A percentile compares a stretch with the other conserved stretches of the same genome.
Conservation (phyloP, 768 basidiomycete genomes). For the Lenzites betulinus region DNA sequence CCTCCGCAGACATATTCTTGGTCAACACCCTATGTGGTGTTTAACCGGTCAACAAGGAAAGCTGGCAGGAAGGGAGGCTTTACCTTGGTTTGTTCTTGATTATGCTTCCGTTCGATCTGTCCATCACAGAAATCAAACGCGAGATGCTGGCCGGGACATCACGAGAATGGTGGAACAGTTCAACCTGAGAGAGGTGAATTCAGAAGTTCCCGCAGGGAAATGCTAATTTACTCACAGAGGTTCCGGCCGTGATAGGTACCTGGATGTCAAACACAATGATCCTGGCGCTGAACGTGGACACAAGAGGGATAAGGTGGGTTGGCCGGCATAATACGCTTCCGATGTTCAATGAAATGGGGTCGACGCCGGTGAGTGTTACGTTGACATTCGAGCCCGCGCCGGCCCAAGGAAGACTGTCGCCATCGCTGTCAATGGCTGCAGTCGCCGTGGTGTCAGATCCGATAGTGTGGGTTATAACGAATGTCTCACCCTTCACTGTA, state of each 20-base stretch:
- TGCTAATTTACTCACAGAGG: conserved; percentile 56
- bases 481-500: conserved; percentile 61
- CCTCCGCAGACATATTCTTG: conserved; percentile 83
- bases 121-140: conserved; percentile 76
- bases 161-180: conserved; percentile 92
- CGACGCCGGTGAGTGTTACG: conserved; percentile 79
- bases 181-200: conserved; percentile 54
- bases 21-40: conserved; percentile 67
- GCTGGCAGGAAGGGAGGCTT: not conserved
- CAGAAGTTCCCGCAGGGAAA: not conserved
- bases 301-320: conserved; percentile 71
- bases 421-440: conserved; percentile 85
- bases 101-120: conserved; percentile 73
- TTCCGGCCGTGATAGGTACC: conserved; percentile 84
- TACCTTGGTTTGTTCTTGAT: conserved; percentile 79
- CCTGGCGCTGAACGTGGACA: conserved; percentile 76
- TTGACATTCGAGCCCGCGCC: conserved; percentile 90
- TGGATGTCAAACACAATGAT: conserved; percentile 94
- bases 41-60: not conserved
- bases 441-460: not conserved
- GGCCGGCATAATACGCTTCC: conserved; percentile 88
- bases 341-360: conserved; percentile 82
- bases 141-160: conserved; percentile 90
- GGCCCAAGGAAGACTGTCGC: conserved; percentile 78
- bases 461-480: not conserved